Conservation (phyloP, 2,329 filamentous ascomycete genomes). For the Cladorrhinum sp. region DNA sequence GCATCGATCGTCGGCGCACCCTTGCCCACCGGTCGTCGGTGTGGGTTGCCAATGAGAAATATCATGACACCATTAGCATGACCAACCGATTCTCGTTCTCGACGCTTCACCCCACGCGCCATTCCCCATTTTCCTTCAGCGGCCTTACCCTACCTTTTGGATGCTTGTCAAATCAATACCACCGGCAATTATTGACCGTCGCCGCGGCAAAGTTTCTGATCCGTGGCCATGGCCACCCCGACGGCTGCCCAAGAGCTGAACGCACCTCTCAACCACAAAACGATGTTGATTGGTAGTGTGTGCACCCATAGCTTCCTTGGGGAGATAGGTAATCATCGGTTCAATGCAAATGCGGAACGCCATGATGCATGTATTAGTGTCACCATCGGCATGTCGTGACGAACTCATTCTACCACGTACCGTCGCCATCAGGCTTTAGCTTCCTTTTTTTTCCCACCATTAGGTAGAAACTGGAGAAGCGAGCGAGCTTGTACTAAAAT, state of each 20-base stretch:
- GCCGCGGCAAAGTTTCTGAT: background rate
- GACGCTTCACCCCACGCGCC: background rate
- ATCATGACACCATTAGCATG: background rate
- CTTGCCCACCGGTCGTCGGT: background rate
- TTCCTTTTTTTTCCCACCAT: background rate
- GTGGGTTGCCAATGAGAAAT: background rate
- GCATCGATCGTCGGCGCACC: background rate
- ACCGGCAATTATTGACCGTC: background rate
- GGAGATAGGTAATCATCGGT: background rate
- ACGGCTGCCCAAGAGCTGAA: background rate
- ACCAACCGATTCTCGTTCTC: background rate
- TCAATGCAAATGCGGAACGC: background rate
- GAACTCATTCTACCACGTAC: background rate
- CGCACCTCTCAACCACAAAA: background rate
- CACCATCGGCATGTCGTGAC: background rate
- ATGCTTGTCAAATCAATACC: background rate
- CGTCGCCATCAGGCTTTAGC: background rate
- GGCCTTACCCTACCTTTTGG: too few relatives aligned
- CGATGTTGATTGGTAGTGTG: background rate
- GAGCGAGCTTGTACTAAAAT: background rate
- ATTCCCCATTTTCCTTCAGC: background rate
- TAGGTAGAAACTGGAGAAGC: background rate
- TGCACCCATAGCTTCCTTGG: background rate
- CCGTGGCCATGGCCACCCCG: background rate
- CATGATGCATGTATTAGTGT: background rate